Conservation (phyloP, 192 early-diverging fungal species). For the Coemansia umbellata region DNA sequence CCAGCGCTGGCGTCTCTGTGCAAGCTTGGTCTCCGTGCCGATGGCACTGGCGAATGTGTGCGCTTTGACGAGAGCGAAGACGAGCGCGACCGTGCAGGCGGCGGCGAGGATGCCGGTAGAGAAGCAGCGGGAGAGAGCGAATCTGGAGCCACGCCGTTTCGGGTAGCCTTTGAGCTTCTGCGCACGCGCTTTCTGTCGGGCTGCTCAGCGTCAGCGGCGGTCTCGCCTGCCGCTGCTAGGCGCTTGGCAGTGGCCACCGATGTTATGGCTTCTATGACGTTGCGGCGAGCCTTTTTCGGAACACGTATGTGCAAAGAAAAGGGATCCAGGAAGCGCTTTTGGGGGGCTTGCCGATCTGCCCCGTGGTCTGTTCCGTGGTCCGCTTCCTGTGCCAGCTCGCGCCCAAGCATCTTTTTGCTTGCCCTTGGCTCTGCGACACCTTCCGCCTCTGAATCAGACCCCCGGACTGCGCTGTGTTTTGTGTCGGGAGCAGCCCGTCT, state of each 20-base stretch:
- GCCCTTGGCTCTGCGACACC: not conserved
- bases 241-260: slow-evolving; percentile 6
- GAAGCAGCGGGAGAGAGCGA: not conserved
- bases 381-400: not conserved
- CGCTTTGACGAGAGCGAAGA: not conserved
- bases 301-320: slow-evolving; percentile 28
- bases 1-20: not conserved
- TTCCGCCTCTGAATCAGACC: not conserved
- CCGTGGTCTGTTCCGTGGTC: not conserved
- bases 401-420: not conserved
- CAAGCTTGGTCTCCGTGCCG: not conserved
- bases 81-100: not conserved
- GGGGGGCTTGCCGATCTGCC: not conserved
- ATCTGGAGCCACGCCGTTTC: not conserved
- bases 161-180: not conserved
- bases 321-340: slow-evolving; percentile 13
- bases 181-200: slow-evolving; percentile 15
- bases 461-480: not conserved
- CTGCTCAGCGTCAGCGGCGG: not conserved
- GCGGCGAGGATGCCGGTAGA: not conserved
- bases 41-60: not conserved
- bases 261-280: slow-evolving; percentile 25
- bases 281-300: slow-evolving; percentile 32
- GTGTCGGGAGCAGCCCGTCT: not conserved
- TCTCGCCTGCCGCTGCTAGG: not conserved